Percentiles rank a stretch among this genome's conserved stretches.
phyloP scores from a whole-genome alignment of 164 flowering plant genomes.

The Santalum album region DNA sequence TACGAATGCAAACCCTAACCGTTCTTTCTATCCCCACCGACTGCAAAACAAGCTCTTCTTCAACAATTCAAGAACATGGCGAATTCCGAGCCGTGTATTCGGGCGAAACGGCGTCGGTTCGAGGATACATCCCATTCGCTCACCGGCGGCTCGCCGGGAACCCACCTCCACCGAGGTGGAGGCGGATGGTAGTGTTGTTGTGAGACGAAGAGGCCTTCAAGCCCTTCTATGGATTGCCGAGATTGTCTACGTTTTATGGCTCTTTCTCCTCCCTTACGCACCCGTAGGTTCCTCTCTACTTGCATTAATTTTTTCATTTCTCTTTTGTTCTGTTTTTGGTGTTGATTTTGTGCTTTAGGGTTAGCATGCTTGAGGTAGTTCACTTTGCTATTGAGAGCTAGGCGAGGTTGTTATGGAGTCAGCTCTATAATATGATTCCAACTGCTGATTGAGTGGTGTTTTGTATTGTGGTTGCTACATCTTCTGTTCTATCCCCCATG shows the following conservation, averaged over 20 bases:
- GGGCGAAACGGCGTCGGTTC: neutral
- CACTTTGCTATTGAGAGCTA: no score
- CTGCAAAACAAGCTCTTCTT: neutral
- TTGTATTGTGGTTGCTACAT: neutral
- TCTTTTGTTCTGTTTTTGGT: neutral
- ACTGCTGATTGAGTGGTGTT: neutral
- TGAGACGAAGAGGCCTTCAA: conserved; percentile 22
- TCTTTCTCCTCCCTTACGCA: conserved; percentile 87
- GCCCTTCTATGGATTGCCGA: conserved; percentile 55
- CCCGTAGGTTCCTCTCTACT: conserved; percentile 38
- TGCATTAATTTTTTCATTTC: neutral
- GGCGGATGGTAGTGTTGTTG: conserved; percentile 12
- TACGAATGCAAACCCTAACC: neutral
- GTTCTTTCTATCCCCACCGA: neutral
- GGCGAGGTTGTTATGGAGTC: neutral
- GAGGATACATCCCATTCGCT: conserved; percentile 12
- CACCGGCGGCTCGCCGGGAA: conserved; percentile 25
- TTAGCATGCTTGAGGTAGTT: neutral
- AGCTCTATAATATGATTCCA: no score
- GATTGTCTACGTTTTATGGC: conserved; percentile 75
- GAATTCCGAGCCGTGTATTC: neutral
- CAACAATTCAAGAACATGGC: neutral
- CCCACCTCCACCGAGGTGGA: conserved; percentile 10
- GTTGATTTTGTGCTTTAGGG: neutral
- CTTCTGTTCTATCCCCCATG: no score